A percentile compares a stretch with the other conserved stretches of the same genome.
Conservation (phyloP, 2,329 filamentous ascomycete species). For the Phoma sp. region DNA sequence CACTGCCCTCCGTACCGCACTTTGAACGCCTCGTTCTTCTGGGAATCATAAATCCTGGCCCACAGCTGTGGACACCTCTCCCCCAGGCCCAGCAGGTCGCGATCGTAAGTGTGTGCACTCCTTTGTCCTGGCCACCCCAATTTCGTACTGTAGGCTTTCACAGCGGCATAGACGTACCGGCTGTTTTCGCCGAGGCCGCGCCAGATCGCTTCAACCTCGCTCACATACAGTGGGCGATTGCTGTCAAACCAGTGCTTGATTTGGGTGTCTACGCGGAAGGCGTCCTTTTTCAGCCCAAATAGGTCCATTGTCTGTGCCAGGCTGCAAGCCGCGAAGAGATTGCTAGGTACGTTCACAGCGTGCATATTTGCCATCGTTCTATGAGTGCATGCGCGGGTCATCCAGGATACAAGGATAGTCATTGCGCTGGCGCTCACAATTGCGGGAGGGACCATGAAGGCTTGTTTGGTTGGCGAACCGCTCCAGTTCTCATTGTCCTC, state of each 20-base stretch:
- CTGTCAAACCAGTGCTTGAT: slow-evolving; percentile 21
- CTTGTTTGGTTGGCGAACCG: slow-evolving; percentile 12
- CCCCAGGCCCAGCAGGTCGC: background rate
- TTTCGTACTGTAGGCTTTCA: slow-evolving; percentile 17
- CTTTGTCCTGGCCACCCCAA: background rate
- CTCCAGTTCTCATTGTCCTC: slow-evolving; percentile 15
- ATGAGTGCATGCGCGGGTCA: slow-evolving; percentile 27
- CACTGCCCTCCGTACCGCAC: background rate
- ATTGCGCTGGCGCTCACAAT: slow-evolving; percentile 19
- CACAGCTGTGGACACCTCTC: background rate
- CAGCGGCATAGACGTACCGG: slow-evolving; percentile 27
- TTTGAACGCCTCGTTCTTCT: slow-evolving; percentile 15
- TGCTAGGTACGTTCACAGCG: slow-evolving; percentile 22
- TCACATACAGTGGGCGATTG: slow-evolving; percentile 19
- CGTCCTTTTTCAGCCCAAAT: slow-evolving; percentile 28
- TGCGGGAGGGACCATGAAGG: slow-evolving; percentile 20
- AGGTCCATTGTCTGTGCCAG: slow-evolving; percentile 26
- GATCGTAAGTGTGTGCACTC: no score
- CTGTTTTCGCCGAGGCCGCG: slow-evolving; percentile 23
- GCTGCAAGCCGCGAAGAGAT: slow-evolving; percentile 29
- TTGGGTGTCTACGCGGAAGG: slow-evolving; percentile 21
- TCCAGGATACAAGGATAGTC: slow-evolving; percentile 30
- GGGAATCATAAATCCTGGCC: slow-evolving; percentile 3
- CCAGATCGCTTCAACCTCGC: slow-evolving; percentile 30
- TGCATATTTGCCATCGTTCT: slow-evolving; percentile 18